Conservation (phyloP, 768 basidiomycete species). For the Lepiota venenata region DNA sequence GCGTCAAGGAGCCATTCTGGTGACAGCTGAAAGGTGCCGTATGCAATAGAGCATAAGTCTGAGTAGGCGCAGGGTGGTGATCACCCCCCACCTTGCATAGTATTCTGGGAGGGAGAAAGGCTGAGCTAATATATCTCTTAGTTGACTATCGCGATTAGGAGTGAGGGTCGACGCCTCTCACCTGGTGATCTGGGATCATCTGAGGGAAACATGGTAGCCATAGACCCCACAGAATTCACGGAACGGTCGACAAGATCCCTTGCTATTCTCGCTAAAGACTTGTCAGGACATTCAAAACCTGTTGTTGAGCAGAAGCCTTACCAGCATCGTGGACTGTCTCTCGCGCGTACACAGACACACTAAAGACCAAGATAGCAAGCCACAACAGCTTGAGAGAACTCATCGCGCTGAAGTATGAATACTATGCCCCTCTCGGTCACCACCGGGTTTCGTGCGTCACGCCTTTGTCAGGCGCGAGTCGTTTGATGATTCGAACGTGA, state of each 20-base stretch:
- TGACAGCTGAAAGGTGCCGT: slow-evolving; percentile 35
- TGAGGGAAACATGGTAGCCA: slow-evolving; percentile 46
- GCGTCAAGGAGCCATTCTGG: slow-evolving; percentile 47
- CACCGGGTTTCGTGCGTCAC: too few relatives aligned
- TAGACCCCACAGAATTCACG: slow-evolving; percentile 37
- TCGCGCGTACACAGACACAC: slow-evolving; percentile 10
- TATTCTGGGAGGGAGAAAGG: slow-evolving; percentile 54
- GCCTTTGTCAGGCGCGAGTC: too few relatives aligned
- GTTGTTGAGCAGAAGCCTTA: slow-evolving; percentile 15
- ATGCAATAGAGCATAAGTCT: not conserved
- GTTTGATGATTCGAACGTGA: too few relatives aligned
- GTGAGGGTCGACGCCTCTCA: slow-evolving; percentile 15
- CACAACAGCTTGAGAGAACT: not conserved
- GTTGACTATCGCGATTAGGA: not conserved
- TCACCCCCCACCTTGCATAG: slow-evolving; percentile 33
- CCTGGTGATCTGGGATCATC: slow-evolving; percentile 37
- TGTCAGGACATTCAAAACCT: not conserved
- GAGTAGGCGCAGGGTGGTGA: not conserved
- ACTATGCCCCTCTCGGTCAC: too few relatives aligned
- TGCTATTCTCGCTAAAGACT: slow-evolving; percentile 36
- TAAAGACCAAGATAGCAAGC: not conserved
- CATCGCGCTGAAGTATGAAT: not conserved
- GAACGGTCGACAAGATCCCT: slow-evolving; percentile 38
- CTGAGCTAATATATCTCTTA: slow-evolving; percentile 25
- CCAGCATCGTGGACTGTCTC: slow-evolving; percentile 52